Conservation (phyloP, 305 asterid genomes). For the Solanum aculeatissimum region DNA sequence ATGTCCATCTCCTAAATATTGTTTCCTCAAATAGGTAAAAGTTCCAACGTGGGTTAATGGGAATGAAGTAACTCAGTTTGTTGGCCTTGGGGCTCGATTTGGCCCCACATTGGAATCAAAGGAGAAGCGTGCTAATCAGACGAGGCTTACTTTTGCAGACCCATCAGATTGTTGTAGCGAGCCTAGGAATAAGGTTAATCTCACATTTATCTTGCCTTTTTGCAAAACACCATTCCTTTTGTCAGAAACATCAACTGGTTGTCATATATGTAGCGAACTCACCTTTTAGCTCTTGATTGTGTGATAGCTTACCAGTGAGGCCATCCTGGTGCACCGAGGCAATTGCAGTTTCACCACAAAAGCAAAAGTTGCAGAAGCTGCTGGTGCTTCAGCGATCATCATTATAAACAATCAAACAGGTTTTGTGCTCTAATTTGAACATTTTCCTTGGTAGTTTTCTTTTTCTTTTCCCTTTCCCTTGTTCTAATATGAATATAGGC, state of each 20-base stretch:
- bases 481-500: neutral
- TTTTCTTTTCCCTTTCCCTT: neutral
- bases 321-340: constrained; percentile 84
- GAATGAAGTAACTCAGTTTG: constrained; percentile 64
- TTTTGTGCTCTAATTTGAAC: constrained; percentile 4
- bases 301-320: constrained; percentile 75
- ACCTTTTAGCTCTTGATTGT: neutral
- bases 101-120: constrained; percentile 90
- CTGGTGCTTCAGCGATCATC: constrained; percentile 89
- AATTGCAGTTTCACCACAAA: constrained; percentile 85
- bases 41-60: constrained; percentile 81
- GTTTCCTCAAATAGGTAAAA: constrained; percentile 52
- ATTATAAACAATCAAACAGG: constrained; percentile 86
- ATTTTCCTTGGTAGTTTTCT: neutral
- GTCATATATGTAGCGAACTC: neutral
- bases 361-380: constrained; percentile 86
- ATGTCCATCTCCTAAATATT: neutral
- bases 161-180: constrained; percentile 85
- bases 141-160: constrained; percentile 70
- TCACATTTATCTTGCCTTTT: neutral
- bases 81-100: constrained; percentile 94
- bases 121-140: constrained; percentile 90
- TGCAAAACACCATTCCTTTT: neutral
- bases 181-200: constrained; percentile 68
- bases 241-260: neutral